Conservation (phyloP, 164 flowering plant genomes). For the Litsea cubeba region DNA sequence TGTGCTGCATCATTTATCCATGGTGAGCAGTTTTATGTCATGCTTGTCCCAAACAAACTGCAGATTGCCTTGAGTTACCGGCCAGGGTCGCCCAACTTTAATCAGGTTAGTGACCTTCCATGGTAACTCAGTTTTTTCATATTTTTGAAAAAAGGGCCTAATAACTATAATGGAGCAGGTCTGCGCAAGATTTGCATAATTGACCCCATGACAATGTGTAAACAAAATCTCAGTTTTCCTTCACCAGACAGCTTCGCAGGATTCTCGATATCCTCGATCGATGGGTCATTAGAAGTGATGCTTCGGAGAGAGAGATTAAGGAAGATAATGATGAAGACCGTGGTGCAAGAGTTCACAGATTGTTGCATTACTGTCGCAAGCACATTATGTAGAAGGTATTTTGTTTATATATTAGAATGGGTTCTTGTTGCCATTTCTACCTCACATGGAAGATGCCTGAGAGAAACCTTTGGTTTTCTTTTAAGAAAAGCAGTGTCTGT, state of each 20-base stretch:
- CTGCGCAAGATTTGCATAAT: not conserved
- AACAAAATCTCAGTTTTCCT: conserved; percentile 23
- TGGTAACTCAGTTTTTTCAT: too few species aligned
- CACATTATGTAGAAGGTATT: conserved; percentile 20
- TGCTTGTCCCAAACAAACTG: too few species aligned
- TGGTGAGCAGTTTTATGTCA: too few species aligned
- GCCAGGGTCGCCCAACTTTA: not conserved
- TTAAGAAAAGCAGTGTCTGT: too few species aligned
- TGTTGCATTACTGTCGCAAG: conserved; percentile 48
- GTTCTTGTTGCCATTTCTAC: too few species aligned
- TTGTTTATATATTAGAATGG: too few species aligned
- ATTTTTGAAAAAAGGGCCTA: not conserved
- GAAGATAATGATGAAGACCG: conserved; percentile 16
- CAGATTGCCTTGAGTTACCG: too few species aligned
- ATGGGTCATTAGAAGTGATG: conserved; percentile 35
- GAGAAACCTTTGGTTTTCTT: too few species aligned
- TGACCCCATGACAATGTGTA: not conserved
- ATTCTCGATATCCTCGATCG: conserved; percentile 41
- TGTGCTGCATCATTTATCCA: too few species aligned
- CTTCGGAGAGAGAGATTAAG: conserved; percentile 2
- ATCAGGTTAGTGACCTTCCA: not conserved
- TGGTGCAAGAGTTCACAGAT: conserved; percentile 32
- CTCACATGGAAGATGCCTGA: too few species aligned
- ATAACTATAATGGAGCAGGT: not conserved
- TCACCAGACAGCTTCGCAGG: conserved; percentile 44